Percentiles rank a stretch among this genome's conserved stretches.
phyloP scores from a whole-genome alignment of 1,139 yeast species.

The Yamadazyma friedrichii region DNA sequence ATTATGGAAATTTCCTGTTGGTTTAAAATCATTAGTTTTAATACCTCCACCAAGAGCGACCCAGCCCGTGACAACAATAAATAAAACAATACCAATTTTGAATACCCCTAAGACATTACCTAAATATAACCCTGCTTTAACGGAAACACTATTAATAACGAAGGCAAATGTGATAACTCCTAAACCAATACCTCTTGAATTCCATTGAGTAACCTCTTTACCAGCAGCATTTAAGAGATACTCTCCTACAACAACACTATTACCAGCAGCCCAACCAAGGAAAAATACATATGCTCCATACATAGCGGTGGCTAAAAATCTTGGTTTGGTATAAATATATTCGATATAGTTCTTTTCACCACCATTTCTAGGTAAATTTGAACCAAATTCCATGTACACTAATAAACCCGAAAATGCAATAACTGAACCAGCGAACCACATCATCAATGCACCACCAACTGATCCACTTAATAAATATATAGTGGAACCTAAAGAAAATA shows the following conservation, averaged over 20 bases:
- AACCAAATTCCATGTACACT: conserved; percentile 82
- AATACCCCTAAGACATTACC: conserved; percentile 71
- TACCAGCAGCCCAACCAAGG: conserved; percentile 86
- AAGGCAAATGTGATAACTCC: conserved; percentile 75
- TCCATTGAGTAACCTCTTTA: conserved; percentile 67
- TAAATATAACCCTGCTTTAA: conserved; percentile 63
- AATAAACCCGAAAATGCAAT: conserved; percentile 73
- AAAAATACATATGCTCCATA: conserved; percentile 75
- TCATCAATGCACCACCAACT: conserved; percentile 66
- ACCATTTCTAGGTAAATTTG: conserved; percentile 82
- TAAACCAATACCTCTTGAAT: conserved; percentile 71
- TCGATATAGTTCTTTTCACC: conserved; percentile 87
- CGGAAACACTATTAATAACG: conserved; percentile 58
- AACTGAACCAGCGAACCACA: conserved; percentile 78
- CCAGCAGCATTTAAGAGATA: conserved; percentile 68
- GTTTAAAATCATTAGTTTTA: conserved; percentile 44
- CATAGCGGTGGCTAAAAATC: conserved; percentile 67
- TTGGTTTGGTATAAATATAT: conserved; percentile 67
- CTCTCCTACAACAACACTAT: conserved; percentile 53
- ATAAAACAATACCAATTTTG: conserved; percentile 64
- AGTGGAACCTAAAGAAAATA: conserved; percentile 82
- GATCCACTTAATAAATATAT: conserved; percentile 69
- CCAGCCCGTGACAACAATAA: conserved; percentile 78
- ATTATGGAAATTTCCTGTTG: conserved; percentile 59
- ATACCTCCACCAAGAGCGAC: conserved; percentile 76